Percentiles rank a stretch among this genome's conserved stretches.
Conservation (phyloP, 2,329 filamentous ascomycete species). For the Sporothrix protearum region DNA sequence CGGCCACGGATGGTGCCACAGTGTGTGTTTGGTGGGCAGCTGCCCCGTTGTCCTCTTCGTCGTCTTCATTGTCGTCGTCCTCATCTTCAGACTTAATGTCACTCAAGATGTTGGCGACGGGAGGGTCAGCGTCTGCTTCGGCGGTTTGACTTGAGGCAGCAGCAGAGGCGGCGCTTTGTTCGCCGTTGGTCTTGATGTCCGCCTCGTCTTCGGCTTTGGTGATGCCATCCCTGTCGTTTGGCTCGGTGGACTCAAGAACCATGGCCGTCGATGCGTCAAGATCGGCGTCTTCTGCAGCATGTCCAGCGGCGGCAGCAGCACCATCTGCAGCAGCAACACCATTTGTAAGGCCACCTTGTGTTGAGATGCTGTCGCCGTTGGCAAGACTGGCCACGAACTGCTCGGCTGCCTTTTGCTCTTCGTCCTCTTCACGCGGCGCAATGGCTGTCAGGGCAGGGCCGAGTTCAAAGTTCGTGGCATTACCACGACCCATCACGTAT, state of each 20-base stretch:
- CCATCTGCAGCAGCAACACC: not conserved
- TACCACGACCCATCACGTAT: slow-evolving; percentile 90
- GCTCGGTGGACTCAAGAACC: slow-evolving; percentile 29
- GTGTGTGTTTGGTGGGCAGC: not conserved
- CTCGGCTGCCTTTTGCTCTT: slow-evolving; percentile 41
- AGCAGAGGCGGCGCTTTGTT: not conserved
- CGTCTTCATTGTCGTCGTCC: not conserved
- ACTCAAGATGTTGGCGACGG: not conserved
- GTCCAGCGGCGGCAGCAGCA: not conserved
- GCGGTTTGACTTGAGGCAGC: not conserved
- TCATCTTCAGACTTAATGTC: slow-evolving; percentile 13
- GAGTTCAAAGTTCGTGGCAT: slow-evolving; percentile 76
- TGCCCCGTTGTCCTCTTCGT: not conserved
- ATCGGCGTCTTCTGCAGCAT: slow-evolving; percentile 7
- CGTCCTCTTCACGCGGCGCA: slow-evolving; percentile 76
- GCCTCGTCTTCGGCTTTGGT: not conserved
- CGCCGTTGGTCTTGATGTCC: slow-evolving; percentile 8
- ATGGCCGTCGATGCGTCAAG: slow-evolving; percentile 26
- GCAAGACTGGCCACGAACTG: slow-evolving; percentile 33
- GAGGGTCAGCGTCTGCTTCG: not conserved
- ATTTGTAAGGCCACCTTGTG: not conserved
- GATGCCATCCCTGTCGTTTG: slow-evolving; percentile 25
- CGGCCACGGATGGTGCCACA: not conserved
- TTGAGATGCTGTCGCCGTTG: slow-evolving; percentile 11
- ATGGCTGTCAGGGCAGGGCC: slow-evolving; percentile 79